Conservation (phyloP, 2,329 filamentous ascomycete species). For the Xylariaceae sp. region DNA sequence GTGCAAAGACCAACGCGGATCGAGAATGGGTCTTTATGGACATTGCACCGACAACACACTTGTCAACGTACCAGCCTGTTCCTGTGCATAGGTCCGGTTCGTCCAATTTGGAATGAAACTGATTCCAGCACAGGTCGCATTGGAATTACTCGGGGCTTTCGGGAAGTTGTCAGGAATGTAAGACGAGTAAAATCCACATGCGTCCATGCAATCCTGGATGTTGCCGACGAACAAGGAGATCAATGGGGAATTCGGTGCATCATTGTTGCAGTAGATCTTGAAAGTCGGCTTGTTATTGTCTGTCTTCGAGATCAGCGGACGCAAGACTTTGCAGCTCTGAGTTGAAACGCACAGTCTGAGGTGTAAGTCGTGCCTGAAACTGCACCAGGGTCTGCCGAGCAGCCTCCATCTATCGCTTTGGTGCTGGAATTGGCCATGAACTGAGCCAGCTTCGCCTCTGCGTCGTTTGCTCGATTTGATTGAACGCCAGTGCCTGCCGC, state of each 20-base stretch:
- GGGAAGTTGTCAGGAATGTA: conserved; percentile 29
- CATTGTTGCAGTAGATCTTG: conserved; percentile 41
- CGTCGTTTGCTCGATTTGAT: conserved; percentile 36
- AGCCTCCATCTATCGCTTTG: conserved; percentile 36
- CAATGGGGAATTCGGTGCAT: conserved; percentile 36
- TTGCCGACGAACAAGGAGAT: conserved; percentile 40
- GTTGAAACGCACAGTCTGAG: conserved; percentile 33
- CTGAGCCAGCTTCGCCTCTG: conserved; percentile 30
- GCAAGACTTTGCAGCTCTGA: not conserved
- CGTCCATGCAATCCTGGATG: conserved; percentile 45
- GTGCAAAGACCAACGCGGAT: no score
- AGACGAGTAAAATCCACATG: conserved; percentile 39
- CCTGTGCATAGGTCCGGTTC: conserved; percentile 30
- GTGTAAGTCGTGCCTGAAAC: conserved; percentile 39
- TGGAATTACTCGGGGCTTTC: conserved; percentile 20
- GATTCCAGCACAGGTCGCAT: conserved; percentile 36
- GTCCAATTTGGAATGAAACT: conserved; percentile 44
- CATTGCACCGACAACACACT: no score
- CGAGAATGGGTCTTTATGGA: no score
- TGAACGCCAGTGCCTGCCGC: conserved; percentile 43
- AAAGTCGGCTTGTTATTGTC: conserved; percentile 36
- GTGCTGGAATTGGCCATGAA: conserved; percentile 24
- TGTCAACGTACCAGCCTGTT: no score
- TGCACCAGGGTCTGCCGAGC: conserved; percentile 31
- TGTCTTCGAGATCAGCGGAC: conserved; percentile 19